Conservation (phyloP, 2,329 filamentous ascomycete species). For the Fusarium mexicanum region DNA sequence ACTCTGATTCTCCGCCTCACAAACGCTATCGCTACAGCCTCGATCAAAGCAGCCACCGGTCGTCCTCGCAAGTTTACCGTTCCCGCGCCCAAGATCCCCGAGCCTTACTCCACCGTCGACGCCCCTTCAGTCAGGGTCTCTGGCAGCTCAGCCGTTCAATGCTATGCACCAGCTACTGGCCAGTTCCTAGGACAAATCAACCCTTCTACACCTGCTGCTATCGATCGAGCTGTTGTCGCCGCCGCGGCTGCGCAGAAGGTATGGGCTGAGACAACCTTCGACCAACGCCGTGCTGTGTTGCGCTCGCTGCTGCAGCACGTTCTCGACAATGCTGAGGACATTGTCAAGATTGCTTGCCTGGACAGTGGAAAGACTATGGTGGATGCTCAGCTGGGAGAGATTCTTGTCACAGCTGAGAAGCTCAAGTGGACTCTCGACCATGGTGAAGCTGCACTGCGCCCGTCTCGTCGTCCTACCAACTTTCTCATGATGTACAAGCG, state of each 20-base stretch:
- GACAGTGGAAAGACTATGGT: constrained; percentile 97
- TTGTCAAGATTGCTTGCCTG: constrained; percentile 85
- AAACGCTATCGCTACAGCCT: constrained; percentile 34
- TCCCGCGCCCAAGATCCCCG: constrained; percentile 68
- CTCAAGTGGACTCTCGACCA: constrained; percentile 93
- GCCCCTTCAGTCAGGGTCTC: constrained; percentile 70
- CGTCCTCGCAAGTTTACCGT: constrained; percentile 68
- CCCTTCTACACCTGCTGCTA: constrained; percentile 77
- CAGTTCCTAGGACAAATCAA: constrained; percentile 81
- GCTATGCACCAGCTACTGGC: constrained; percentile 90
- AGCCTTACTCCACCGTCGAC: constrained; percentile 66
- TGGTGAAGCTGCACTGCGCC: constrained; percentile 81
- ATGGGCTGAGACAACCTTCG: constrained; percentile 84
- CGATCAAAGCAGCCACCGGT: constrained; percentile 46
- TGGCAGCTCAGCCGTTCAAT: constrained; percentile 76
- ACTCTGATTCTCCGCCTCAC: constrained; percentile 45
- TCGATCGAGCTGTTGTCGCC: constrained; percentile 80
- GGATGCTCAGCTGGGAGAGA: constrained; percentile 93
- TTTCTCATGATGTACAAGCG: constrained; percentile 95
- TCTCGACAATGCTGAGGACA: constrained; percentile 87
- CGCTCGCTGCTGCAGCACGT: constrained; percentile 83
- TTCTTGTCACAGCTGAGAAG: constrained; percentile 93
- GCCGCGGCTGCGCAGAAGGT: constrained; percentile 77
- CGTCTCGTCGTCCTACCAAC: constrained; percentile 83
- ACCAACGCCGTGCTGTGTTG: constrained; percentile 80